These are phyloP conservation scores for Venturia asperata DNA, from an alignment of 2,329 filamentous ascomycete genomes.

Conservation along the genomic window DNA sequence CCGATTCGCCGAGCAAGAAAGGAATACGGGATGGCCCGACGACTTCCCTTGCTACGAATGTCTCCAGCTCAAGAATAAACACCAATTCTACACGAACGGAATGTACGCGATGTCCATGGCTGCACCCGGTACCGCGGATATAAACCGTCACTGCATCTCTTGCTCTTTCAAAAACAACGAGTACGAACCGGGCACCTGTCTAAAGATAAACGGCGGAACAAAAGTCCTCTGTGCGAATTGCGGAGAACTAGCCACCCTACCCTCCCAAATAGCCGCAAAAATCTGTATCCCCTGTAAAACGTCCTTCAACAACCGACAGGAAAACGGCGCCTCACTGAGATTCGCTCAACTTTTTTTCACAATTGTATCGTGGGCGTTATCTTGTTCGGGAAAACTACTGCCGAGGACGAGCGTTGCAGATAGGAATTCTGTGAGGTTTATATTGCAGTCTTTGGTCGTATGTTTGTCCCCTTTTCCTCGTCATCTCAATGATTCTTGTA, in stretches of 20 bases:
- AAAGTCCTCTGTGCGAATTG: neutral
- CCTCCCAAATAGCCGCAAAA: too few relatives aligned
- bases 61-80: neutral
- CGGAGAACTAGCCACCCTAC: neutral
- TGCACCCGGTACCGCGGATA: neutral
- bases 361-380: neutral
- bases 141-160: neutral
- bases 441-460: neutral
- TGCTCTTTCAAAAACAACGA: conserved; percentile 6
- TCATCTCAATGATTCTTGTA: neutral
- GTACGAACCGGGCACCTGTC: neutral
- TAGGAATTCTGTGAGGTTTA: conserved; percentile 10
- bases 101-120: neutral
- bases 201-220: neutral
- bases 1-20: neutral
- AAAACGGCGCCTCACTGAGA: neutral
- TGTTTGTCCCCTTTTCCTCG: neutral
- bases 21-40: neutral
- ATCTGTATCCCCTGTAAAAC: neutral
- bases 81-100: neutral
- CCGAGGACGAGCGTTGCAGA: conserved; percentile 1
- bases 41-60: conserved; percentile 14
- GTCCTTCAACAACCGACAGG: neutral
- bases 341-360: neutral
- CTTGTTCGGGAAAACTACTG: neutral